Evolutionary conservation across 140 eudicot species (phyloP), one percentile per base, ranked within the genome.

Genomic region (Stevia rebaudiana): DNA sequence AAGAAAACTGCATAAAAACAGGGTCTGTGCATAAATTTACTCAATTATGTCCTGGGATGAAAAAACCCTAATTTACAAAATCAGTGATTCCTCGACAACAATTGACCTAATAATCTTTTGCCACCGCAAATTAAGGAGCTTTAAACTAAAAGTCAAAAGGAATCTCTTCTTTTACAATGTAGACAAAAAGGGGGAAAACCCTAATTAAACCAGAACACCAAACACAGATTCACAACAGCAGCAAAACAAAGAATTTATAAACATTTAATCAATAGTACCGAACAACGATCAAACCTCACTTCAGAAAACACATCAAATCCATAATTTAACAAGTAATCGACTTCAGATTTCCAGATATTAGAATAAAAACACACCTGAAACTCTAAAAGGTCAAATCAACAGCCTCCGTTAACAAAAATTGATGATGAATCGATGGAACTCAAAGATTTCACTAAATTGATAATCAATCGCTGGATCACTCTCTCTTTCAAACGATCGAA

Each of bases 341-440:
- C 42, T 58, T 47, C 19, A 37, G 8, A 43, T 47, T 57, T 11
- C 49, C 2, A 56, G 16, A 37, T 35, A 37, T 10, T 33, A 11
- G n/a, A 35, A 48, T 3, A 33, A 58, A 15, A 36, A 39, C 44
- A 58, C 8, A 35, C 28, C n/a, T n/a, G n/a, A 28, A 28, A 28
- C 33, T n/a, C 60, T 30, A 61, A 49, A 41, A 65, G 67, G 74
- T 71, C 59, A 70, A 47, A 56, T 60, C 59, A 39, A 54, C n/a
- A 65, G 15, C 56, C 65, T 66, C 56, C 5, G 56, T 30, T 21
- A 58, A 19, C 51, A 61, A 71, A 71, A 53, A 50, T 21, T 52
- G 58, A 24, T 33, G 49, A 47, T 51, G 61, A 12, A 58, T 53
- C 62, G 58, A 35, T 39, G 15, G 63, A 68, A 50, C 17, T 16